Percentiles rank a stretch among this genome's conserved stretches.
Conservation (phyloP, 805 yeast species). For the Kregervanrija fluxuum region DNA sequence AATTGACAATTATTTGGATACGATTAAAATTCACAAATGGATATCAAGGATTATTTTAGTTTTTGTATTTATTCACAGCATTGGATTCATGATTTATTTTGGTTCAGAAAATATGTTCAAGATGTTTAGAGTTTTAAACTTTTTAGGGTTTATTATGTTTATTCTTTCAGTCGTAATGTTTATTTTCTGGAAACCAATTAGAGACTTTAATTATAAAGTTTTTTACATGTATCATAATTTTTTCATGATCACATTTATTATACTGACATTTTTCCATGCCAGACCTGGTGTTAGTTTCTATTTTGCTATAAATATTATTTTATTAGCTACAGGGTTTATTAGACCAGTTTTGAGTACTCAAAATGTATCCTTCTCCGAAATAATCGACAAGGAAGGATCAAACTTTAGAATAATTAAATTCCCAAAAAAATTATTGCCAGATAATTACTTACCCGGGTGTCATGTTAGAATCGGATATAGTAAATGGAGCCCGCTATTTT, state of each 20-base stretch:
- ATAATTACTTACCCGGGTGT: slow-evolving; percentile 39
- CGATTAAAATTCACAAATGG: slow-evolving; percentile 64
- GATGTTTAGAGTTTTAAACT: slow-evolving; percentile 33
- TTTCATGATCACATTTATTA: slow-evolving; percentile 38
- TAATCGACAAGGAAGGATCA: slow-evolving; percentile 11
- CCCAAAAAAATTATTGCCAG: slow-evolving; percentile 15
- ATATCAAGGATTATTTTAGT: slow-evolving; percentile 49
- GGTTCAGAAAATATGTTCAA: slow-evolving; percentile 30
- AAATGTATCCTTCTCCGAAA: slow-evolving; percentile 14
- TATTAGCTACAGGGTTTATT: slow-evolving; percentile 32
- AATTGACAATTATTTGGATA: slow-evolving; percentile 43
- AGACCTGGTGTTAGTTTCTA: slow-evolving; percentile 54
- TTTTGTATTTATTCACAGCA: slow-evolving; percentile 40
- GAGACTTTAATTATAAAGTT: slow-evolving; percentile 41
- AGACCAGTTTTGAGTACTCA: slow-evolving; percentile 24
- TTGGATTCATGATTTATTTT: slow-evolving; percentile 48
- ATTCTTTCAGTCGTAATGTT: slow-evolving; percentile 30
- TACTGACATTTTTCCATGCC: slow-evolving; percentile 52
- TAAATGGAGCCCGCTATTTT: slow-evolving; percentile 32
- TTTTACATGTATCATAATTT: slow-evolving; percentile 56
- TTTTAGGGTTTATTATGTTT: slow-evolving; percentile 45
- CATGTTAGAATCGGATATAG: slow-evolving; percentile 46
- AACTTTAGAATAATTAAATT: slow-evolving; percentile 9
- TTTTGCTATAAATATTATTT: slow-evolving; percentile 20
- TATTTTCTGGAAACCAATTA: slow-evolving; percentile 36